Evolutionary conservation across 2,329 filamentous ascomycete species (phyloP).

Genomic region (Cercospora canescens): DNA sequence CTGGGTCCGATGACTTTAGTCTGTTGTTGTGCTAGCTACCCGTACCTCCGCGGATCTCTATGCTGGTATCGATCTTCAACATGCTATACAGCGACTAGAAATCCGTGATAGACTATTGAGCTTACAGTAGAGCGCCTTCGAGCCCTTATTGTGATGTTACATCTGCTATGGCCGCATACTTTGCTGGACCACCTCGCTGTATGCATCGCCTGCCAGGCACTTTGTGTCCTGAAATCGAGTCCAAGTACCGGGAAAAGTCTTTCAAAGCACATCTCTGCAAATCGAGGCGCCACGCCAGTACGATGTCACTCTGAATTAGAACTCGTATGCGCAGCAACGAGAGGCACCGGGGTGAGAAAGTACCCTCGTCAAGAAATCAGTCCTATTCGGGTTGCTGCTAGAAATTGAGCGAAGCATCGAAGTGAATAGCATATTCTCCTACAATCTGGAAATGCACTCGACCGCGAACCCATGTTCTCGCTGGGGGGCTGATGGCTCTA

Average conservation of each 20-base stretch:
- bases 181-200: background rate
- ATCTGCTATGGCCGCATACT: background rate
- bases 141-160: background rate
- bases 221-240: background rate
- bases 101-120: background rate
- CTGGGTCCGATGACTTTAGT: background rate
- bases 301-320: background rate
- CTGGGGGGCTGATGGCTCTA: background rate
- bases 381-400: background rate
- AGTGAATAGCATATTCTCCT: background rate
- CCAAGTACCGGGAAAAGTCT: background rate
- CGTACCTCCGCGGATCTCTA: background rate
- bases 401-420: background rate
- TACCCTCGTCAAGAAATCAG: background rate
- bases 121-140: background rate
- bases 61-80: background rate
- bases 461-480: background rate
- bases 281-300: background rate
- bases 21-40: background rate
- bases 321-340: background rate
- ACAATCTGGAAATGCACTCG: background rate
- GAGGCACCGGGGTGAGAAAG: background rate
- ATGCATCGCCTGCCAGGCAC: background rate
- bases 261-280: background rate
- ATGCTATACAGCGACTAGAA: background rate